phyloP scores from a whole-genome alignment of 2,329 filamentous ascomycete genomes.

The Ophiostoma quercus region DNA sequence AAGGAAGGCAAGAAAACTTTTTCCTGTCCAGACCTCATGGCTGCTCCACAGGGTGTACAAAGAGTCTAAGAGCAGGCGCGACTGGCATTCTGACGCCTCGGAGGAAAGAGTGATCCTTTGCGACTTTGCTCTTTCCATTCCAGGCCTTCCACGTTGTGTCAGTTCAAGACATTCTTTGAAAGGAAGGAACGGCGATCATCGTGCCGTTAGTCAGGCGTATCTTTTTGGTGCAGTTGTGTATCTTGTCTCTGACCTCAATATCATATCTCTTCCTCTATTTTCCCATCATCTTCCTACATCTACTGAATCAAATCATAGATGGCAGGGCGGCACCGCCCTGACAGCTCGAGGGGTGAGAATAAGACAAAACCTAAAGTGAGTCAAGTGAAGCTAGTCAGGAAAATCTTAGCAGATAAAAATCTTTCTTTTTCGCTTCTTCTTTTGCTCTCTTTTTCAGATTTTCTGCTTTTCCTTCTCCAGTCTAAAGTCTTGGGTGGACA shows the following conservation, averaged over 20 bases:
- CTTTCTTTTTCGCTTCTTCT: not conserved
- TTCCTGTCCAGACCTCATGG: constrained; percentile 18
- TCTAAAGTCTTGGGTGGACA: not conserved
- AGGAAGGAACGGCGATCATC: not conserved
- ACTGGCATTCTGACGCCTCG: too few relatives aligned
- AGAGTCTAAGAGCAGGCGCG: not conserved
- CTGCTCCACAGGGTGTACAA: constrained; percentile 13
- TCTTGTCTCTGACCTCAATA: too few relatives aligned
- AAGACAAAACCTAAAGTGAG: not conserved
- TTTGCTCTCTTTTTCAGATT: not conserved
- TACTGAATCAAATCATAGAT: not conserved
- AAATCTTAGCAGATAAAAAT: constrained; percentile 2
- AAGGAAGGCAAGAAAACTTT: constrained; percentile 24
- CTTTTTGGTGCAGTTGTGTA: too few relatives aligned
- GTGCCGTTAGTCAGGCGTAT: not conserved
- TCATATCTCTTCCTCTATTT: too few relatives aligned
- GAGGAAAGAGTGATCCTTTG: too few relatives aligned
- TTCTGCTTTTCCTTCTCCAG: not conserved
- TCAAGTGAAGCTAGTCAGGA: not conserved
- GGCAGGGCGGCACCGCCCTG: not conserved
- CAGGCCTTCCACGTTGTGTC: not conserved
- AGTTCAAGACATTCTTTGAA: not conserved
- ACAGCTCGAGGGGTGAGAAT: not conserved
- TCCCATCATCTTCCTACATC: too few relatives aligned
- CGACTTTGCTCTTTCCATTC: not conserved